Conservation (phyloP, 257 asterid genomes). For the Mitragyna speciosa region DNA sequence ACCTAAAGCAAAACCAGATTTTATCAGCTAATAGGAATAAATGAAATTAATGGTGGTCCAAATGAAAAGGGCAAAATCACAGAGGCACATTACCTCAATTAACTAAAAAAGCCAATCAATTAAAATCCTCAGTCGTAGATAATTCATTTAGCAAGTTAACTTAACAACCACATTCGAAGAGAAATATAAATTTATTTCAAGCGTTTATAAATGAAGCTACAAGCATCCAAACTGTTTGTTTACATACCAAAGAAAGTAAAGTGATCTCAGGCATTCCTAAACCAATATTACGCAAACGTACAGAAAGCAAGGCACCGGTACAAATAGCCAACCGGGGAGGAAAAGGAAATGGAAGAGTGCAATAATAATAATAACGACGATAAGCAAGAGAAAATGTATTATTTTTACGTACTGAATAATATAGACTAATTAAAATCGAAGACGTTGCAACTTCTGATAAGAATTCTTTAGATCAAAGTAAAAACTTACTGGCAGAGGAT, state of each 20-base stretch:
- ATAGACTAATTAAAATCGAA: neutral
- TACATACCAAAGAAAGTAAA: neutral
- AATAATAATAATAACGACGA: neutral
- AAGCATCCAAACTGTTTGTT: neutral
- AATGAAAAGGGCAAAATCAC: neutral
- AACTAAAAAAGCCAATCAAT: neutral
- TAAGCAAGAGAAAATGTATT: neutral
- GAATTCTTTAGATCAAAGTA: neutral
- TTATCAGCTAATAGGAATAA: neutral
- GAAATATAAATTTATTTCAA: neutral
- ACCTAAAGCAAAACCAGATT: neutral
- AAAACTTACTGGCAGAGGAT: constrained; percentile 11
- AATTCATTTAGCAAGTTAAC: neutral
- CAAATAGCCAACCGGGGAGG: neutral
- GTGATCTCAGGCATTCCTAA: neutral
- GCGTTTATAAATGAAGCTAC: neutral
- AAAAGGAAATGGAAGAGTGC: neutral
- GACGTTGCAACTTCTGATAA: neutral
- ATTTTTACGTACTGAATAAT: neutral
- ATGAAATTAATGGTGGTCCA: neutral
- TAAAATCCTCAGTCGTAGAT: neutral
- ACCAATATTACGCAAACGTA: neutral
- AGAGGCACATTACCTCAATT: no score
- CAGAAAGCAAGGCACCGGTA: neutral
- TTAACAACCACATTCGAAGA: neutral